Conservation (phyloP, 2,329 filamentous ascomycete genomes). For the Cladosporium austrohemisphaericum region DNA sequence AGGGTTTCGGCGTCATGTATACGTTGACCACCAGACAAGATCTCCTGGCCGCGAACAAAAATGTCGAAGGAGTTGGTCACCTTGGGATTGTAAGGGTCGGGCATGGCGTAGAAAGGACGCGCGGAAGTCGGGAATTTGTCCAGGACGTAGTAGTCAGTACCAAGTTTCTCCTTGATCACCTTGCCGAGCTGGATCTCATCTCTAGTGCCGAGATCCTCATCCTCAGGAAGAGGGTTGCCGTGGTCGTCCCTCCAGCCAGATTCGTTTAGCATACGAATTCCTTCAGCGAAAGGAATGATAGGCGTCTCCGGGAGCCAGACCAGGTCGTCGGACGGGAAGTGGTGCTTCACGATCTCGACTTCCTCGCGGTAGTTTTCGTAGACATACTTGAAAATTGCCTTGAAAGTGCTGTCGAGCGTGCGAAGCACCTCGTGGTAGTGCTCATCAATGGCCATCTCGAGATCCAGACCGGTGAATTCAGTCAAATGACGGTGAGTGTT, state of each 20-base stretch:
- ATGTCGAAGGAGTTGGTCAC: conserved; percentile 94
- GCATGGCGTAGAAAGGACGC: conserved; percentile 88
- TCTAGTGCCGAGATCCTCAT: conserved; percentile 78
- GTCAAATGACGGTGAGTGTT: conserved; percentile 94
- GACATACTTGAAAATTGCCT: conserved; percentile 69
- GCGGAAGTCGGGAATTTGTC: conserved; percentile 87
- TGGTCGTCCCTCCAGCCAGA: conserved; percentile 75
- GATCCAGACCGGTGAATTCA: conserved; percentile 87
- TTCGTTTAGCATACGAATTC: conserved; percentile 73
- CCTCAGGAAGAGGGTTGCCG: conserved; percentile 63
- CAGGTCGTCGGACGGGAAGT: conserved; percentile 82
- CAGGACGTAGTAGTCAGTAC: conserved; percentile 88
- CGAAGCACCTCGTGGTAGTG: conserved; percentile 85
- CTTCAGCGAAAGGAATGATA: conserved; percentile 74
- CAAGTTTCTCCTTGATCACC: conserved; percentile 79
- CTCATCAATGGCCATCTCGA: conserved; percentile 87
- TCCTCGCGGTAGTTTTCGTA: conserved; percentile 68
- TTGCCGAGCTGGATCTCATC: conserved; percentile 84
- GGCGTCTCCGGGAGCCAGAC: conserved; percentile 84
- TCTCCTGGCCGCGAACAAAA: conserved; percentile 88
- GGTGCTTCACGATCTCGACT: conserved; percentile 72
- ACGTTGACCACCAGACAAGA: conserved; percentile 87
- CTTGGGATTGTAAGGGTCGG: conserved; percentile 65
- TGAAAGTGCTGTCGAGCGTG: conserved; percentile 75
- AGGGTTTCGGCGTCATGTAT: conserved; percentile 76